Conservation (phyloP, 1,284 basidiomycete genomes). For the Sporisorium reilianum region DNA sequence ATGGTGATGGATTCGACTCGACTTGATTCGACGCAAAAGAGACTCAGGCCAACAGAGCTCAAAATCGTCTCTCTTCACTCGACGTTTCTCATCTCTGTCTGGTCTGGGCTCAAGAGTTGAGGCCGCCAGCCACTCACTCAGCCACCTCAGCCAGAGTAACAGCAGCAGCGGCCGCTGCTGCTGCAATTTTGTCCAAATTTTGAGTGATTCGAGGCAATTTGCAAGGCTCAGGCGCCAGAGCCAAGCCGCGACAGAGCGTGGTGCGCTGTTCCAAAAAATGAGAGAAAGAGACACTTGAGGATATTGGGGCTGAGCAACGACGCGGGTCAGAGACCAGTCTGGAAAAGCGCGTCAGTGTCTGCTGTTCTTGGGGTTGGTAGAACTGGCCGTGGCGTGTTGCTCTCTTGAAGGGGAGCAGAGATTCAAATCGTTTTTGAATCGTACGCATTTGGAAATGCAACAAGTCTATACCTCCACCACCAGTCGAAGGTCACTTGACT, state of each 20-base stretch:
- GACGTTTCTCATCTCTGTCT: conserved; percentile 2
- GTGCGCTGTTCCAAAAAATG: neutral
- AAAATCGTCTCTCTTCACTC: conserved; percentile 58
- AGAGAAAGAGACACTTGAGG: neutral
- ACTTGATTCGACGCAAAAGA: no score
- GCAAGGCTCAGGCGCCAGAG: conserved; percentile 1
- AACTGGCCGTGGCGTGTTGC: conserved; percentile 1
- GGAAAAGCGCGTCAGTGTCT: neutral
- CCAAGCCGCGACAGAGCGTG: neutral
- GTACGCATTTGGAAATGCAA: neutral
- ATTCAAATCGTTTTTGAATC: neutral
- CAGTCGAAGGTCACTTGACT: neutral
- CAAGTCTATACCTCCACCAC: neutral
- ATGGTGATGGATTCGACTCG: conserved; percentile 1
- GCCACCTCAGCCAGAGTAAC: neutral
- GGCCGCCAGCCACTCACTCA: conserved; percentile 4
- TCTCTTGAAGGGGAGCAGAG: neutral
- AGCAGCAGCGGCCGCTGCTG: no score
- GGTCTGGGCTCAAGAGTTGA: neutral
- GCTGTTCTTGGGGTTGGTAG: neutral
- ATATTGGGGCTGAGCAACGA: conserved; percentile 5
- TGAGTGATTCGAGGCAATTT: conserved; percentile 1
- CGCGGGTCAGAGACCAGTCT: conserved; percentile 1
- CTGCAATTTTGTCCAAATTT: conserved; percentile 7
- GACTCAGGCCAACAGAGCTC: neutral